Evolutionary conservation across 2,329 filamentous ascomycete genomes (phyloP).

Genomic region (Pestalotiopsis sp.): DNA sequence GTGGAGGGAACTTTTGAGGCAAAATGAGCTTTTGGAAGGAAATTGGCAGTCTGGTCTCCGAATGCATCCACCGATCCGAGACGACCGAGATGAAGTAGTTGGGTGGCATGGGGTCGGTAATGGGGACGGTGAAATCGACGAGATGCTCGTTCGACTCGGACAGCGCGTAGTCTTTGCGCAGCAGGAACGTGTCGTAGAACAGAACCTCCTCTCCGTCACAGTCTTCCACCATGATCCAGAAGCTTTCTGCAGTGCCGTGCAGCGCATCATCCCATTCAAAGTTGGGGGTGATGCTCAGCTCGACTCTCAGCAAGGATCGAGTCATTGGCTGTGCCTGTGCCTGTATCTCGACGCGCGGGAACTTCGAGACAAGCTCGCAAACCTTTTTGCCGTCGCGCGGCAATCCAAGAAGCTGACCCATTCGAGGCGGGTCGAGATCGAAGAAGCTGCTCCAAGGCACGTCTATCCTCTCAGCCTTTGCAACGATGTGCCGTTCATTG

Average conservation of each 20-base stretch:
- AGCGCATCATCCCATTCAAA: conserved; percentile 94
- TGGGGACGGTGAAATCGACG: conserved; percentile 94
- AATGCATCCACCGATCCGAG: conserved; percentile 98
- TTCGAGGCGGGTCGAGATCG: conserved; percentile 91
- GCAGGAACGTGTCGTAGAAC: conserved; percentile 90
- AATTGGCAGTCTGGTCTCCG: conserved; percentile 88
- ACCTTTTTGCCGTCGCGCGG: conserved; percentile 85
- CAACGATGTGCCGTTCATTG: conserved; percentile 69
- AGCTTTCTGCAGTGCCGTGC: conserved; percentile 86
- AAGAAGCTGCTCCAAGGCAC: conserved; percentile 94
- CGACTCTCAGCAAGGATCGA: conserved; percentile 86
- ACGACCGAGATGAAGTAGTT: conserved; percentile 97
- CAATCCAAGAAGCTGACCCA: conserved; percentile 92
- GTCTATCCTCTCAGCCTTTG: conserved; percentile 92
- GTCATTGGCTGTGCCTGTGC: conserved; percentile 95
- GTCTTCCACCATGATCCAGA: conserved; percentile 97
- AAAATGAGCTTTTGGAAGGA: conserved; percentile 94
- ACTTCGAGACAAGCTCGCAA: conserved; percentile 85
- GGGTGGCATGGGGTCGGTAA: conserved; percentile 96
- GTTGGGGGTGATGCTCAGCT: conserved; percentile 88
- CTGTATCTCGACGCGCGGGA: conserved; percentile 89
- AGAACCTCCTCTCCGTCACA: conserved; percentile 96
- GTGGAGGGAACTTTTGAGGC: conserved; percentile 92
- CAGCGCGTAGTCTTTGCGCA: conserved; percentile 85
- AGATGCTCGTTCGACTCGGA: conserved; percentile 90